These are phyloP conservation scores for Phytophthora palmivora DNA, from an alignment of 352 stramenopile genomes.

Conservation along the genomic window DNA sequence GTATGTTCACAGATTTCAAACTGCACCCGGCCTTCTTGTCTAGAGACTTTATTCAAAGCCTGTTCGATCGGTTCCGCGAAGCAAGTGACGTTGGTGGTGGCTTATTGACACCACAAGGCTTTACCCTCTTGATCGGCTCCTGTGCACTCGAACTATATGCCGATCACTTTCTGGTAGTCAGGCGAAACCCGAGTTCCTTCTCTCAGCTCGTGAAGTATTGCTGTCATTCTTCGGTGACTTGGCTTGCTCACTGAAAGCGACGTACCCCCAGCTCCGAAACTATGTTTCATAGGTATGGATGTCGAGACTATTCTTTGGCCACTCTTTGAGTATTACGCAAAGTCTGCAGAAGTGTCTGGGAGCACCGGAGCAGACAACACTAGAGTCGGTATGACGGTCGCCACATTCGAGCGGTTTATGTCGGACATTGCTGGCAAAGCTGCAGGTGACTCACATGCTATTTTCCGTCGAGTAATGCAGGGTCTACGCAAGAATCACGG, in stretches of 20 bases:
- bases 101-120: conserved; percentile 48
- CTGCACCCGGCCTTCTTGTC: conserved; percentile 64
- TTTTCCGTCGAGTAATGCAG: conserved; percentile 59
- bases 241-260: conserved; percentile 56
- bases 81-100: conserved; percentile 23
- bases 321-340: conserved; percentile 83
- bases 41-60: conserved; percentile 48
- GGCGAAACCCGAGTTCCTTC: conserved; percentile 29
- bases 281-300: conserved; percentile 76
- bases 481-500: conserved; percentile 34
- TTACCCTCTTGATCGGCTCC: conserved; percentile 67
- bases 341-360: conserved; percentile 17
- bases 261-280: conserved; percentile 34
- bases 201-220: conserved; percentile 72
- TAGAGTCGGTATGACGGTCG: conserved; percentile 55
- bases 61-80: conserved; percentile 56
- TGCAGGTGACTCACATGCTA: conserved; percentile 30
- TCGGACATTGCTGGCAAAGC: conserved; percentile 61
- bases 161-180: conserved; percentile 28
- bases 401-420: conserved; percentile 70
- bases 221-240: conserved; percentile 77
- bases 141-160: conserved; percentile 70
- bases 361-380: conserved; percentile 28
- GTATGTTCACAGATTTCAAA: conserved; percentile 71
- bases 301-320: conserved; percentile 78